Percentiles rank a stretch among this genome's conserved stretches.
Evolutionary conservation across 2,329 filamentous ascomycete species (phyloP).

Genomic region (Epichloe gansuensis): DNA sequence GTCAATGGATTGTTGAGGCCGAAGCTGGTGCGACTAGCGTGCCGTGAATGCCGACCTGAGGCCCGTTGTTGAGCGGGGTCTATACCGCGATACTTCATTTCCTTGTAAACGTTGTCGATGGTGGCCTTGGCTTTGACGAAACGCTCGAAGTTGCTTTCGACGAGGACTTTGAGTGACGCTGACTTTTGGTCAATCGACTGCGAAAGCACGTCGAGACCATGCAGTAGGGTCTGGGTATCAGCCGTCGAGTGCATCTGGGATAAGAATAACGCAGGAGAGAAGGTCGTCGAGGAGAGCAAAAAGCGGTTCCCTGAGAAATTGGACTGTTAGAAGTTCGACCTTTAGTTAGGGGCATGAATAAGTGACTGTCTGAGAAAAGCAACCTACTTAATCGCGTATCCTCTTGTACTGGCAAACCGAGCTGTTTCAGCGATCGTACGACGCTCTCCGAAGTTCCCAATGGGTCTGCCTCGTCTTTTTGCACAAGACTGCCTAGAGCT

Average conservation of each 20-base stretch:
- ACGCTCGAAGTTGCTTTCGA: conserved; percentile 96
- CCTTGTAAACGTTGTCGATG: conserved; percentile 96
- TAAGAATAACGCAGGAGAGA: conserved; percentile 83
- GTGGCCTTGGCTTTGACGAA: conserved; percentile 96
- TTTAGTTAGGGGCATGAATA: background rate
- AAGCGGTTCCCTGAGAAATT: conserved; percentile 64
- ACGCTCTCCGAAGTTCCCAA: conserved; percentile 83
- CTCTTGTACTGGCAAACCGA: conserved; percentile 73
- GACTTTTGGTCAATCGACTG: conserved; percentile 96
- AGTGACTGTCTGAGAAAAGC: conserved; percentile 11
- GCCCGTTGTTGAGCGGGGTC: conserved; percentile 36
- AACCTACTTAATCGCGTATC: conserved; percentile 62
- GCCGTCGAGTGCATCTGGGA: conserved; percentile 82
- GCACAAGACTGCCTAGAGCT: conserved; percentile 63
- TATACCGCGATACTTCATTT: conserved; percentile 71
- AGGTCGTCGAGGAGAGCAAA: conserved; percentile 87
- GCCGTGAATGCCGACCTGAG: conserved; percentile 45
- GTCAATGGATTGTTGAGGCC: conserved; percentile 26
- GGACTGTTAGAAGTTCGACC: conserved; percentile 8
- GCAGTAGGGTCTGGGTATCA: conserved; percentile 68
- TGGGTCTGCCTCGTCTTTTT: conserved; percentile 86
- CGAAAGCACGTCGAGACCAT: conserved; percentile 75
- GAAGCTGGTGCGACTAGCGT: conserved; percentile 55
- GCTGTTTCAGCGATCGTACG: conserved; percentile 61
- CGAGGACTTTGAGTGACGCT: conserved; percentile 86